phyloP scores from a whole-genome alignment of 2,329 filamentous ascomycete species.

The Cladophialophora bantiana region DNA sequence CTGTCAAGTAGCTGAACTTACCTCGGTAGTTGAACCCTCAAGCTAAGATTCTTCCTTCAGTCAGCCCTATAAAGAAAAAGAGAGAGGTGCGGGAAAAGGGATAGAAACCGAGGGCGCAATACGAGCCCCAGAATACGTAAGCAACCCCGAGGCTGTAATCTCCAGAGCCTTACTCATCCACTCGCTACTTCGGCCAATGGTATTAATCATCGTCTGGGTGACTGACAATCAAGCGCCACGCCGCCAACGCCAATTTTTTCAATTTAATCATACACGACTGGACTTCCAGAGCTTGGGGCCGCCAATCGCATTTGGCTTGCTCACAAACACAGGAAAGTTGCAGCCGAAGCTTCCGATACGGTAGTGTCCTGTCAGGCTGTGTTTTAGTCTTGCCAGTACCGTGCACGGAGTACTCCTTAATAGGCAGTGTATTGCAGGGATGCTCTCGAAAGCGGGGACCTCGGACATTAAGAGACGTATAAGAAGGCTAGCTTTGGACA shows the following conservation, averaged over 20 bases:
- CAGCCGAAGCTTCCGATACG: neutral
- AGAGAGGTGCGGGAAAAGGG: neutral
- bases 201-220: neutral
- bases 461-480: neutral
- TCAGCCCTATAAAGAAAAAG: neutral
- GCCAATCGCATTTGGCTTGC: neutral
- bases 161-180: constrained; percentile 9
- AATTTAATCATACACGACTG: neutral
- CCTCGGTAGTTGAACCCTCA: neutral
- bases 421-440: neutral
- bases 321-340: neutral
- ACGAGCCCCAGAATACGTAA: constrained; percentile 7
- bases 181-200: neutral
- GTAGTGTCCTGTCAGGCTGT: neutral
- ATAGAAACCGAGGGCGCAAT: neutral
- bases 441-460: neutral
- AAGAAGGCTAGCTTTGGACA: neutral
- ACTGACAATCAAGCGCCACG: neutral
- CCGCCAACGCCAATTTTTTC: neutral
- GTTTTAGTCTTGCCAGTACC: neutral
- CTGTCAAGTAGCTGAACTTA: neutral
- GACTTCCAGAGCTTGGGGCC: neutral
- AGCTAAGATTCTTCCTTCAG: neutral
- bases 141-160: neutral
- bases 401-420: neutral